Base-by-base conservation (phyloP, 129 eudicot species). In the Deinandra increscens region DNA sequence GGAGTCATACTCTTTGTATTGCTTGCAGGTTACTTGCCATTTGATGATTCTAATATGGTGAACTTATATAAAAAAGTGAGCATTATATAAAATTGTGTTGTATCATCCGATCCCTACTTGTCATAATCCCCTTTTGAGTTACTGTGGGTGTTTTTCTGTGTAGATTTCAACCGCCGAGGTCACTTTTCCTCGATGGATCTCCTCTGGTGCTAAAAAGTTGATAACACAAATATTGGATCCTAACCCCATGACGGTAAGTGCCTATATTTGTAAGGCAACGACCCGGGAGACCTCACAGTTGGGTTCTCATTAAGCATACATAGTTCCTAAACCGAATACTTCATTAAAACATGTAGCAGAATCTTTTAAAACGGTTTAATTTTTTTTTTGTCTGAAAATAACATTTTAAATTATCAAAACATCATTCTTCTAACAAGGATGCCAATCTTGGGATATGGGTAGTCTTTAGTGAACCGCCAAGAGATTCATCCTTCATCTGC, bases 21-120 rank as follows among this genome's bases (percentile, higher is more conserved):
- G 84, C 90, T 93, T 75, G 96, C 97, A 75, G 98, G 98, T 81
- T 93, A 89, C 95, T 85, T 89, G 95, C 98, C 98, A 70, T 93
- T 93, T 71, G 97, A 93, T 84, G 98, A 93, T 81, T 89, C 95
- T 78, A 86, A 93, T 89, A 88, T 89, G 77, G 71, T 83, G 86
- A 89, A 85, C 87, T 96, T 93, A 5, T 87, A 89, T 76, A 86
- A 85, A 86, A 93, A 89, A 81, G 98, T 93, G 84, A 85, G 95
- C 80, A 58, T 68, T 70, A 45, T 66, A 65, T 45, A n/a, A 48
- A 19, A 45, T 64, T 18, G 33, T 23, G 10, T 31, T 41, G 39
- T 45, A 60, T 5, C 22, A 8, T 22, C 44, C 44, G 69, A 50
- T 38, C 9, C 55, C 36, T 0, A 29, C 15, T 19, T 69, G 23